phyloP scores from a whole-genome alignment of 2,329 filamentous ascomycete species.

The Alternaria sp. region DNA sequence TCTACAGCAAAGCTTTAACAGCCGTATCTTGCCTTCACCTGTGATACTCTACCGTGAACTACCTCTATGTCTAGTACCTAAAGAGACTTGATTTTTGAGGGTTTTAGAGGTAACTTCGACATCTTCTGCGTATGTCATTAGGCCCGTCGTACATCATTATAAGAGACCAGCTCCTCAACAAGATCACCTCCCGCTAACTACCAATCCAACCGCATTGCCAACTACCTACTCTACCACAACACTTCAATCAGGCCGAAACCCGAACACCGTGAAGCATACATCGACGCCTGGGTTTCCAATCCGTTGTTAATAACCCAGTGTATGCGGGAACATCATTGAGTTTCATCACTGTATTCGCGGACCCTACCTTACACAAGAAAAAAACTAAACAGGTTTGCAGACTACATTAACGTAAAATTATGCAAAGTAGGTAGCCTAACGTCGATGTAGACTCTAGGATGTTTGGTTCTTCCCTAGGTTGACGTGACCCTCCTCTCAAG shows the following conservation, averaged over 20 bases:
- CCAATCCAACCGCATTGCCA: background rate
- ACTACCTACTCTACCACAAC: slow-evolving; percentile 8
- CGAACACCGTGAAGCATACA: background rate
- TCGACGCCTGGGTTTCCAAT: background rate
- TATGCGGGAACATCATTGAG: background rate
- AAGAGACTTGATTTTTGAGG: background rate
- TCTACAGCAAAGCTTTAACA: background rate
- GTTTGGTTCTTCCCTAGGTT: background rate
- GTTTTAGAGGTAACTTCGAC: background rate
- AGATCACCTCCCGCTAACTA: background rate
- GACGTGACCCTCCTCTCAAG: slow-evolving; percentile 1
- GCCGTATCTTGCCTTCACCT: background rate
- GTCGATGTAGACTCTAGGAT: background rate
- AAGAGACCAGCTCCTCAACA: background rate
- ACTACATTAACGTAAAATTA: background rate
- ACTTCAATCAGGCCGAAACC: background rate
- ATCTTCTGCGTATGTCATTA: background rate
- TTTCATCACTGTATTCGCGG: background rate
- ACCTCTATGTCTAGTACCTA: background rate
- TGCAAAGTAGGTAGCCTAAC: background rate
- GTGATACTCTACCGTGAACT: background rate
- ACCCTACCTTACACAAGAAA: background rate
- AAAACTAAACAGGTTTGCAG: background rate
- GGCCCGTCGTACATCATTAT: background rate
- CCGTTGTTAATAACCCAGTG: background rate